Base-by-base conservation (phyloP, 495 filamentous ascomycete genomes). In the Penicillium bialowiezense region DNA sequence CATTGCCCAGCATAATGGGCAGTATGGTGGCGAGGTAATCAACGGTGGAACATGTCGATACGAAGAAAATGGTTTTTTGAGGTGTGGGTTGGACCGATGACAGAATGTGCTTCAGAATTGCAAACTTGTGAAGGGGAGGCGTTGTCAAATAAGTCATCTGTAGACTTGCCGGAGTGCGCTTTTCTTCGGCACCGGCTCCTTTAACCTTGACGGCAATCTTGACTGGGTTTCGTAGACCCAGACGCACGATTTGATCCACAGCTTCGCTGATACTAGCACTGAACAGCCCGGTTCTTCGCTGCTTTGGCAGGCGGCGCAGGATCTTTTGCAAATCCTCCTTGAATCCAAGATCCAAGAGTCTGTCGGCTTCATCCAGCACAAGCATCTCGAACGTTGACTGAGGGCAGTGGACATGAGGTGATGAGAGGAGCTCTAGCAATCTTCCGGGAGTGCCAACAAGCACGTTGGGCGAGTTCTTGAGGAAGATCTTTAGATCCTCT, bases 301-400 rank as follows among this genome's bases (percentile, higher is more conserved):
- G 95, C 60, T 97, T 98, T 2, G 93, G 95, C 10, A 98, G 71
- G 8, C 87, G 79, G 9, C 82, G 77, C 24, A 97, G 70, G 44
- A 98, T 98, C 40, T 82, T 87, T 42, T 90, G 88, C 4, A 98
- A 71, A 53, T 93, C 88, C 7, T 92, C 83, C 59, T 91, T 90
- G 72, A 98, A 97, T 7, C 95, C 95, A n/a, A 97, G 75, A 67
- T 98, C 95, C 7, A 98, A 72, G 19, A 98, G 70, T 44, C 95
- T 73, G 62, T 98, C 93, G 34, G 93, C 93, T 69, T 98, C 93
- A 59, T 98, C 93, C 42, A 98, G 75, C 38, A 98, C 87, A 10
- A 98, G 78, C 48, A 88, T 82, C 58, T 97, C 90, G 56, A 96
- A 96, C 0, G 87, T 87, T 21, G 90, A 91, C 43, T 90, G 84